Conservation (phyloP, 345 rosid genomes). For the Camelina laxa region DNA sequence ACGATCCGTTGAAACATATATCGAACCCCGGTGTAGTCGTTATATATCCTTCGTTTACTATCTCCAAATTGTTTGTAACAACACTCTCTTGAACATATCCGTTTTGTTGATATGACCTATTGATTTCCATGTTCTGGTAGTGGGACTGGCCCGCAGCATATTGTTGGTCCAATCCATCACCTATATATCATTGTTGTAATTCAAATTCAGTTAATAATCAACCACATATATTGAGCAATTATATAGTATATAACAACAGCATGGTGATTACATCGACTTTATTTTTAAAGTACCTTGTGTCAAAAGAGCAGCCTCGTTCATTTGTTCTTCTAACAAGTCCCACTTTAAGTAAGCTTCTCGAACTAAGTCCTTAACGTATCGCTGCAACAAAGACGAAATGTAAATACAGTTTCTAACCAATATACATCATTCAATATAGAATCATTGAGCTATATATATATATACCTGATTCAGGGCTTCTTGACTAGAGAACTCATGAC, state of each 20-base stretch:
- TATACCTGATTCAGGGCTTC: conserved; percentile 58
- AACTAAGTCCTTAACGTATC: conserved; percentile 52
- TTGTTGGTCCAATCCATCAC: conserved; percentile 53
- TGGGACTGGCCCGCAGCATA: conserved; percentile 34
- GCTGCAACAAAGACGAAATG: conserved; percentile 45
- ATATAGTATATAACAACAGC: background rate
- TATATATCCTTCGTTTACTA: conserved; percentile 32
- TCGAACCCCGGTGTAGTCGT: conserved; percentile 28
- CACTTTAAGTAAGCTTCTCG: conserved; percentile 64
- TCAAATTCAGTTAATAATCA: background rate
- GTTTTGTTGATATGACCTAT: conserved; percentile 43
- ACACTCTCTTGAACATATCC: conserved; percentile 28
- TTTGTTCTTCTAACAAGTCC: conserved; percentile 58
- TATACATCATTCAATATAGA: background rate
- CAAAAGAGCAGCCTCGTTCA: conserved; percentile 51
- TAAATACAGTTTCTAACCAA: background rate
- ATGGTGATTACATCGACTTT: background rate
- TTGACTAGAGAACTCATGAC: conserved; percentile 43
- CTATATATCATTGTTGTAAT: conserved; percentile 28
- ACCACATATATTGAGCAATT: background rate
- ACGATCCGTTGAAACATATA: conserved; percentile 48
- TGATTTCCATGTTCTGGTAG: conserved; percentile 39
- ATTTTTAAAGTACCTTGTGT: conserved; percentile 57
- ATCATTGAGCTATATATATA: background rate
- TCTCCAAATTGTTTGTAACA: conserved; percentile 32